phyloP scores from a whole-genome alignment of 75 land plant species.

The Cunninghamia lanceolata region DNA sequence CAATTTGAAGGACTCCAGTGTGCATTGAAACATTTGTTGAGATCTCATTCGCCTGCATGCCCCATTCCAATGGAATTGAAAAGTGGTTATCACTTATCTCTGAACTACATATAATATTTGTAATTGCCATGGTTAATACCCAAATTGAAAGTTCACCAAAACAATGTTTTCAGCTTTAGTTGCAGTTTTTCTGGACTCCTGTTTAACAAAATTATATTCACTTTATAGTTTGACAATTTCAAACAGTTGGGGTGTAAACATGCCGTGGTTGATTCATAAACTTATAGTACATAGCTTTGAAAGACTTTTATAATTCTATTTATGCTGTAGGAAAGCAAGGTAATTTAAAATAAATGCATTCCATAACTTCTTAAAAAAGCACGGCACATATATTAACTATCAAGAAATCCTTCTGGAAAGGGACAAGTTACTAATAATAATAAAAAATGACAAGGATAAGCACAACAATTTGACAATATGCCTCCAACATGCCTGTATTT shows the following conservation, averaged over 20 bases:
- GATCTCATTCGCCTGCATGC: constrained; percentile 7
- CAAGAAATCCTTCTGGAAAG: not conserved
- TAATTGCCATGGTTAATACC: not conserved
- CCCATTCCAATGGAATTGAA: constrained; percentile 8
- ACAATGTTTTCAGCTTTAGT: not conserved
- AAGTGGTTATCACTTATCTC: not conserved
- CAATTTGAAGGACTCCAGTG: constrained; percentile 3
- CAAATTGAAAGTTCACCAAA: not conserved
- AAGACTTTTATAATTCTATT: not conserved
- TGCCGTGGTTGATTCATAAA: not conserved
- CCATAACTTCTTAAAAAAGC: not conserved
- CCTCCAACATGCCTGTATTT: not conserved
- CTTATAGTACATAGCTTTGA: not conserved
- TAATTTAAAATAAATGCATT: not conserved
- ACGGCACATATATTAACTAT: not conserved
- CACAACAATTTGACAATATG: not conserved
- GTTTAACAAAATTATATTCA: not conserved
- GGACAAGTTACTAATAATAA: not conserved
- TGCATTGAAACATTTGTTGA: constrained; percentile 7
- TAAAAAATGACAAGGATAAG: not conserved
- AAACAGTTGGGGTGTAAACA: not conserved
- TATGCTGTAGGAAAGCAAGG: not conserved
- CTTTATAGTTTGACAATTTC: not conserved
- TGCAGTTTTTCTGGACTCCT: not conserved
- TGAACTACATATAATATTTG: not conserved